phyloP scores from a whole-genome alignment of 1,139 yeast species.

The Pichia sp. region DNA sequence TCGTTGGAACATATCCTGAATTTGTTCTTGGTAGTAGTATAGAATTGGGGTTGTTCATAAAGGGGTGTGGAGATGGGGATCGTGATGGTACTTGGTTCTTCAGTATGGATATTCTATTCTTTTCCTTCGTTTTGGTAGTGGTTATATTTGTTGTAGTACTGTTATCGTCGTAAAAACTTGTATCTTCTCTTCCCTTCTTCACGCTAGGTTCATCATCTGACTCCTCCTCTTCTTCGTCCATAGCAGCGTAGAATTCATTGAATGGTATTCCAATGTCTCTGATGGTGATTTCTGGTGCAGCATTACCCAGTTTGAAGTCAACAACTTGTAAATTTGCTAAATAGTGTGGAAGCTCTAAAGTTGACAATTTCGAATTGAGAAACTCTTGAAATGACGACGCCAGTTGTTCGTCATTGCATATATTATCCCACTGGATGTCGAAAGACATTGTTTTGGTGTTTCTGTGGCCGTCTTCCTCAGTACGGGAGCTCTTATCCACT shows the following conservation, averaged over 20 bases:
- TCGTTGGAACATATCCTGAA: slow-evolving; percentile 23
- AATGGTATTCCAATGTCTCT: slow-evolving; percentile 88
- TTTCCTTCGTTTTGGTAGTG: neutral
- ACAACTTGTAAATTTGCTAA: slow-evolving; percentile 69
- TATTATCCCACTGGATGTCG: slow-evolving; percentile 81
- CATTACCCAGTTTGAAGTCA: slow-evolving; percentile 69
- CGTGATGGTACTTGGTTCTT: slow-evolving; percentile 10
- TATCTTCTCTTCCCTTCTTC: too few species aligned
- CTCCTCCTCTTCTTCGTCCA: too few species aligned
- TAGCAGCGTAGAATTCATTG: slow-evolving; percentile 67
- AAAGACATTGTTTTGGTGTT: slow-evolving; percentile 56
- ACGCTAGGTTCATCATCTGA: too few species aligned
- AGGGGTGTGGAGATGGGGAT: slow-evolving; percentile 17
- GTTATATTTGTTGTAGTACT: too few species aligned
- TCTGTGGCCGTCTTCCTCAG: too few species aligned
- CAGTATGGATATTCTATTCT: neutral
- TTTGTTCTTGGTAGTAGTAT: slow-evolving; percentile 25
- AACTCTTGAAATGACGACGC: slow-evolving; percentile 57
- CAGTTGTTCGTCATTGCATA: slow-evolving; percentile 54
- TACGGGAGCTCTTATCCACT: too few species aligned
- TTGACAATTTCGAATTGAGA: slow-evolving; percentile 65
- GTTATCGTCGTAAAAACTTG: too few species aligned
- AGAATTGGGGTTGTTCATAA: slow-evolving; percentile 7
- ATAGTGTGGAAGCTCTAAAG: slow-evolving; percentile 69
- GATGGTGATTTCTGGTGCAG: slow-evolving; percentile 75